These are phyloP conservation scores for Lyophyllum shimeji DNA, from an alignment of 768 basidiomycete genomes.

Conservation along the genomic window DNA sequence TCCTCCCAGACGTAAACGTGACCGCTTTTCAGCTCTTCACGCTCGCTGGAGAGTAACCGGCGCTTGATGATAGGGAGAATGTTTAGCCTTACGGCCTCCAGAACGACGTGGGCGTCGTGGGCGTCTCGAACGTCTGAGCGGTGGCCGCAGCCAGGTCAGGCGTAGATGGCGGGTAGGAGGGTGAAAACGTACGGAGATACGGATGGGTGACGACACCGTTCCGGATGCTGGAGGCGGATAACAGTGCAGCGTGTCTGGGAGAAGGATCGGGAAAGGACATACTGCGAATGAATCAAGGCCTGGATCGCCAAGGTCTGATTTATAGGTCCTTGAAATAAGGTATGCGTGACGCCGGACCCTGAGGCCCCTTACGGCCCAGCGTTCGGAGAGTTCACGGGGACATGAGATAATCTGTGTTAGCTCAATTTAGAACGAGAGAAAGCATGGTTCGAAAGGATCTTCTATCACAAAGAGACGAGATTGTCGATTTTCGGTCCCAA, in stretches of 20 bases:
- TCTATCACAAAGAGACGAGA: slow-evolving; percentile 1
- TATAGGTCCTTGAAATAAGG: slow-evolving; percentile 26
- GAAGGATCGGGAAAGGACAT: slow-evolving; percentile 19
- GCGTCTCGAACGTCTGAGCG: slow-evolving; percentile 71
- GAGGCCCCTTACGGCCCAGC: slow-evolving; percentile 23
- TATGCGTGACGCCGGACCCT: slow-evolving; percentile 25
- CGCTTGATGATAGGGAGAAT: slow-evolving; percentile 71
- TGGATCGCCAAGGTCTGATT: slow-evolving; percentile 12
- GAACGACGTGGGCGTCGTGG: slow-evolving; percentile 72
- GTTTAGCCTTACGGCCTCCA: slow-evolving; percentile 74
- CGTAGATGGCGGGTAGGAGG: background rate
- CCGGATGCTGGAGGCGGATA: slow-evolving; percentile 20
- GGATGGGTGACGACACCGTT: slow-evolving; percentile 45
- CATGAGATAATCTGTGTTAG: slow-evolving; percentile 19
- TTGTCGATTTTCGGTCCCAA: slow-evolving; percentile 4
- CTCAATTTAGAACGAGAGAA: slow-evolving; percentile 13
- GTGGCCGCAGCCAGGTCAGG: background rate
- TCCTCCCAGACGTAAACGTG: slow-evolving; percentile 89
- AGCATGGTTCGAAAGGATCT: slow-evolving; percentile 6
- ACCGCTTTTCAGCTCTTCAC: slow-evolving; percentile 68
- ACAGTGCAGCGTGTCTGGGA: slow-evolving; percentile 21
- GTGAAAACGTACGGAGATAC: slow-evolving; percentile 38
- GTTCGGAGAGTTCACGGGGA: slow-evolving; percentile 42
- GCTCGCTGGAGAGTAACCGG: slow-evolving; percentile 65
- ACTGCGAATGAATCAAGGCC: slow-evolving; percentile 12